Percentiles rank a stretch among this genome's conserved stretches.
phyloP scores from a whole-genome alignment of 192 early-diverging fungal species.

The Geranomyces variabilis region DNA sequence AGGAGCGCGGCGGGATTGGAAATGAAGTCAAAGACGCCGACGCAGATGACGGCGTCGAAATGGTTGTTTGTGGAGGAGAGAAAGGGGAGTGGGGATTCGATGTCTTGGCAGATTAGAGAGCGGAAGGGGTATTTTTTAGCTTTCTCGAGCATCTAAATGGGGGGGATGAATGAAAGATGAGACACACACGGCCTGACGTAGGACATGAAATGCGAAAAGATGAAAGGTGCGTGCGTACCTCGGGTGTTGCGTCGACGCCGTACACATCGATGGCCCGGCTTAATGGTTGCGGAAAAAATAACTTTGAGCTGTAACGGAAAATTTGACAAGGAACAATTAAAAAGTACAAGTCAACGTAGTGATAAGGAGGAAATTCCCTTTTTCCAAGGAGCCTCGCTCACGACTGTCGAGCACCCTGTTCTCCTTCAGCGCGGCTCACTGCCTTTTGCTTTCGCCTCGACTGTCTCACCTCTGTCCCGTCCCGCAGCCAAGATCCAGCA shows the following conservation, averaged over 20 bases:
- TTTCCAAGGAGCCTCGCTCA: too few relatives aligned
- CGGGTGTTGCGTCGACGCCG: conserved; percentile 40
- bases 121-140: conserved; percentile 31
- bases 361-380: too few relatives aligned
- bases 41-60: conserved; percentile 35
- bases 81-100: conserved; percentile 28
- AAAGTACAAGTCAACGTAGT: neutral
- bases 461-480: conserved; percentile 39
- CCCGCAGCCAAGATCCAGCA: conserved; percentile 39
- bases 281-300: conserved; percentile 21
- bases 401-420: too few relatives aligned
- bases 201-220: too few relatives aligned
- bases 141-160: conserved; percentile 38
- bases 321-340: neutral
- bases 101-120: conserved; percentile 31
- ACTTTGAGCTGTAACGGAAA: conserved; percentile 25
- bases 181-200: too few relatives aligned
- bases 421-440: too few relatives aligned
- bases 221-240: too few relatives aligned
- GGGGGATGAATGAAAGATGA: too few relatives aligned
- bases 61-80: too few relatives aligned
- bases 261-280: conserved; percentile 19
- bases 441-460: too few relatives aligned
- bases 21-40: conserved; percentile 40
- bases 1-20: conserved; percentile 4